A percentile compares a stretch with the other conserved stretches of the same genome.
These are phyloP conservation scores for Agapanthus africanus DNA, from an alignment of 106 monocot genomes.

Conservation along the genomic window DNA sequence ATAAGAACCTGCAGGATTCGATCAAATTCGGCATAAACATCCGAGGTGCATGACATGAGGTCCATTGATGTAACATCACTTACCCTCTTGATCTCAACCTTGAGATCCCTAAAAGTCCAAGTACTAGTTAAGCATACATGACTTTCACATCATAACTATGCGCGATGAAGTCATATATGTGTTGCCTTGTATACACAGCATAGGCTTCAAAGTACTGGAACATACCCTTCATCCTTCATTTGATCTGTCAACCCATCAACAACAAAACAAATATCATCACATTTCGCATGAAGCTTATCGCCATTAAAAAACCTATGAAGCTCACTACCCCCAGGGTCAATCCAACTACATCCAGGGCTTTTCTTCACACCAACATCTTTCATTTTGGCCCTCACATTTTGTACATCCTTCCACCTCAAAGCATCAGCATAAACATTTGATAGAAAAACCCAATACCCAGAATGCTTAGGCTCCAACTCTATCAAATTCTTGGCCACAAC, in stretches of 20 bases:
- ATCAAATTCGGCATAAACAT: no score
- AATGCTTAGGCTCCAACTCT: constrained; percentile 51
- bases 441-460: constrained; percentile 69
- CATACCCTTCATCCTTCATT: constrained; percentile 34
- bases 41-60: no score
- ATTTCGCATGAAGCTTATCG: constrained; percentile 30
- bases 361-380: constrained; percentile 50
- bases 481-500: constrained; percentile 43
- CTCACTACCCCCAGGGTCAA: constrained; percentile 39
- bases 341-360: constrained; percentile 57
- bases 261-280: constrained; percentile 28
- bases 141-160: no score
- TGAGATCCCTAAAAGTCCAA: no score
- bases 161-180: no score
- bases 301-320: constrained; percentile 30
- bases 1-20: no score
- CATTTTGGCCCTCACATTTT: constrained; percentile 36
- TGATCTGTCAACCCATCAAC: constrained; percentile 48
- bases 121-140: no score
- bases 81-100: no score
- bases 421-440: constrained; percentile 71
- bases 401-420: constrained; percentile 38
- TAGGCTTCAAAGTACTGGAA: background rate
- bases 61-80: no score
- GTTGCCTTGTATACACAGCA: no score